Conservation (phyloP, 1,284 basidiomycete genomes). For the Ustilago esculenta region DNA sequence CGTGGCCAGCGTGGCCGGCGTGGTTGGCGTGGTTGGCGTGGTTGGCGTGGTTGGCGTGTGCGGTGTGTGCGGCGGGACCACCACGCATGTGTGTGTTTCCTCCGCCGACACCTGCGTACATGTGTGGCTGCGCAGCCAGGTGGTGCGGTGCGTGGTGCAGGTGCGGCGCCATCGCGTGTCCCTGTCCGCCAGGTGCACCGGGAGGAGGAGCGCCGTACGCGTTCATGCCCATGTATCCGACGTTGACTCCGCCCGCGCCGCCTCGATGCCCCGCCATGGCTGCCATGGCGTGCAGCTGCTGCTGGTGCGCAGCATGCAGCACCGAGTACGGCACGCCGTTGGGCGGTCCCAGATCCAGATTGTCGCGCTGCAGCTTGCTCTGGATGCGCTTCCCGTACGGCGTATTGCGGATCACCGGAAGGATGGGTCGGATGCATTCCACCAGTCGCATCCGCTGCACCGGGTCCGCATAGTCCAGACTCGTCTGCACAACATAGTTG, state of each 20-base stretch:
- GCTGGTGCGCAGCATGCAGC: slow-evolving; percentile 54
- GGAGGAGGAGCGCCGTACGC: slow-evolving; percentile 16
- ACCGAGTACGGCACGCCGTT: slow-evolving; percentile 55
- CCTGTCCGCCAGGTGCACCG: slow-evolving; percentile 1
- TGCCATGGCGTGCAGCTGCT: slow-evolving; percentile 53
- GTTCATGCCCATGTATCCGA: slow-evolving; percentile 27
- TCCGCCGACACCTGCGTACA: slow-evolving; percentile 6
- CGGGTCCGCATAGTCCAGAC: slow-evolving; percentile 65
- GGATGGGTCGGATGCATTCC: slow-evolving; percentile 65
- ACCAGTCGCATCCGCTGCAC: slow-evolving; percentile 63
- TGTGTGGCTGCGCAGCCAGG: slow-evolving; percentile 8
- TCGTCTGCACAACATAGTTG: slow-evolving; percentile 67
- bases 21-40: neutral
- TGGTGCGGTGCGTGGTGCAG: slow-evolving; percentile 12
- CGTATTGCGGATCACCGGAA: slow-evolving; percentile 66
- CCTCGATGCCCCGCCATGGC: slow-evolving; percentile 30
- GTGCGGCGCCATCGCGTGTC: slow-evolving; percentile 5
- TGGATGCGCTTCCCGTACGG: slow-evolving; percentile 67
- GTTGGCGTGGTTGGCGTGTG: slow-evolving; percentile 2
- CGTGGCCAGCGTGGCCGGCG: neutral
- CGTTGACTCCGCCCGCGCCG: slow-evolving; percentile 2
- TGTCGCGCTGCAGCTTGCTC: slow-evolving; percentile 66
- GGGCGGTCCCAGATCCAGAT: slow-evolving; percentile 51
- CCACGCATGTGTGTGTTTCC: slow-evolving; percentile 9
- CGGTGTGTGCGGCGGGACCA: neutral